These are phyloP conservation scores for Apiotrichum akiyoshidainum DNA, from an alignment of 1,284 basidiomycete species.

Conservation along the genomic window DNA sequence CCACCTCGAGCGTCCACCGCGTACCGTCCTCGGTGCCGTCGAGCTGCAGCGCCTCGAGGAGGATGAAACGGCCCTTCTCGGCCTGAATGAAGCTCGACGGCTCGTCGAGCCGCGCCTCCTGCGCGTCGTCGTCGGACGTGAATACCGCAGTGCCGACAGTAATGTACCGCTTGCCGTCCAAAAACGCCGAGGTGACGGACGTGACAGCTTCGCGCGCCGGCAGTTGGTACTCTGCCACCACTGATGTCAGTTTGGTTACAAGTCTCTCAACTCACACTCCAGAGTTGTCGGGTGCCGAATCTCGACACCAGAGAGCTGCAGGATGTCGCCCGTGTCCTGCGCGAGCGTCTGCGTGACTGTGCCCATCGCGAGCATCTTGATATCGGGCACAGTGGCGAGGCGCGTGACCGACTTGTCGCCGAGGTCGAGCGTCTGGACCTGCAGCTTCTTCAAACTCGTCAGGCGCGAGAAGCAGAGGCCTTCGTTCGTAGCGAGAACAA, in stretches of 20 bases:
- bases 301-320: slow-evolving; percentile 60
- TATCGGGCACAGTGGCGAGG: slow-evolving; percentile 59
- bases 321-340: slow-evolving; percentile 58
- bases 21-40: background rate
- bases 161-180: slow-evolving; percentile 37
- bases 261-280: slow-evolving; percentile 57
- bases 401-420: slow-evolving; percentile 65
- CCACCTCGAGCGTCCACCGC: slow-evolving; percentile 25
- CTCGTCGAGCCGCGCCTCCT: slow-evolving; percentile 28
- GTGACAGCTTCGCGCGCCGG: slow-evolving; percentile 35
- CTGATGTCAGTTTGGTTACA: slow-evolving; percentile 18
- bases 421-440: slow-evolving; percentile 70
- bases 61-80: slow-evolving; percentile 39
- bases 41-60: slow-evolving; percentile 27
- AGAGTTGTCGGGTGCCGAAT: slow-evolving; percentile 66
- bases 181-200: slow-evolving; percentile 25
- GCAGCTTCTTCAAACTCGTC: slow-evolving; percentile 71
- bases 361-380: slow-evolving; percentile 64
- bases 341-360: slow-evolving; percentile 58
- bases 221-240: slow-evolving; percentile 28
- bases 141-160: slow-evolving; percentile 46
- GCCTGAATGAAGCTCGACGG: slow-evolving; percentile 23
- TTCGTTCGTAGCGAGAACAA: slow-evolving; percentile 60
- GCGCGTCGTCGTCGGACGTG: slow-evolving; percentile 28
- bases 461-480: slow-evolving; percentile 65